phyloP scores from a whole-genome alignment of 768 basidiomycete genomes.

The Mycena rosella region DNA sequence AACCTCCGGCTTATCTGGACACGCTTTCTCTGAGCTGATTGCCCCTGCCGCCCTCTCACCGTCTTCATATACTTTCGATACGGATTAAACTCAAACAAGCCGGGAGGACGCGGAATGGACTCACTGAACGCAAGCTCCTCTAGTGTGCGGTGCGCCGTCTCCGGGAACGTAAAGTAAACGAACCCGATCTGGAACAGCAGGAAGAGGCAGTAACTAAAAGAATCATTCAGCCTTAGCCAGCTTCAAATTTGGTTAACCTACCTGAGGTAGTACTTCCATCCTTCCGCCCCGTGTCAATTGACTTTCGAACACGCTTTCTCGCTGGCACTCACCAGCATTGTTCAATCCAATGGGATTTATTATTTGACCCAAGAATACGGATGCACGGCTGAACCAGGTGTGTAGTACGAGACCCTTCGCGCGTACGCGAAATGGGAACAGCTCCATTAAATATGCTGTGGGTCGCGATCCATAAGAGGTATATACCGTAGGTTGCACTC shows the following conservation, averaged over 20 bases:
- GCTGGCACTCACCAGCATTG: slow-evolving; percentile 8
- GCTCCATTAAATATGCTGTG: background rate
- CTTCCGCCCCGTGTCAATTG: background rate
- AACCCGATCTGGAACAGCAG: slow-evolving; percentile 8
- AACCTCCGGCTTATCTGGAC: no score
- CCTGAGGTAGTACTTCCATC: slow-evolving; percentile 26
- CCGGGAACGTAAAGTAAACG: slow-evolving; percentile 25
- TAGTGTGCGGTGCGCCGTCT: slow-evolving; percentile 14
- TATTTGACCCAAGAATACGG: slow-evolving; percentile 14
- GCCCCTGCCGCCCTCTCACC: no score
- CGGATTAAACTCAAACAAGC: background rate
- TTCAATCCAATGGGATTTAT: slow-evolving; percentile 22
- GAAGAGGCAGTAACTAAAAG: slow-evolving; percentile 10
- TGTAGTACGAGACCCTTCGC: background rate
- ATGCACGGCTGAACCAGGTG: background rate
- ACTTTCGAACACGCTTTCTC: background rate
- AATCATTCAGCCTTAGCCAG: background rate
- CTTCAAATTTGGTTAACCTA: background rate
- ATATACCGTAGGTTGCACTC: background rate
- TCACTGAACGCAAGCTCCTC: slow-evolving; percentile 27
- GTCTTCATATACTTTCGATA: slow-evolving; percentile 1
- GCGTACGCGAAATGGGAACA: background rate
- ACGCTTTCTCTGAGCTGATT: background rate
- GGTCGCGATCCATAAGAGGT: background rate
- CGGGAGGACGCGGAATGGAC: background rate